Conservation (phyloP, 1,284 basidiomycete species). For the Mycena citricolor region DNA sequence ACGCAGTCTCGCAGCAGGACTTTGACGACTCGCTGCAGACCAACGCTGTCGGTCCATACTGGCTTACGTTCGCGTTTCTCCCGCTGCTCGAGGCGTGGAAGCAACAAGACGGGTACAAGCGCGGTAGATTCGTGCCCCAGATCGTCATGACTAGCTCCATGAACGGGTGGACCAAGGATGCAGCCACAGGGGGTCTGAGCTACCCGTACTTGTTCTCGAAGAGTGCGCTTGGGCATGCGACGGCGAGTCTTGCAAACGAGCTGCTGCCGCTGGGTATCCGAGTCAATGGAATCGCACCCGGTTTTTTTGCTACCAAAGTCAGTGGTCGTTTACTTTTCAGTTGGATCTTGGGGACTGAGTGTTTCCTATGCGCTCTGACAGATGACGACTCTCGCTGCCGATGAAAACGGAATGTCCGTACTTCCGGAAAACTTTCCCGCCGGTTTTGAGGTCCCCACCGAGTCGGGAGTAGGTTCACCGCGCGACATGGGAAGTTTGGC, state of each 20-base stretch:
- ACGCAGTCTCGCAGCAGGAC: constrained; percentile 37
- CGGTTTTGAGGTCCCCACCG: constrained; percentile 37
- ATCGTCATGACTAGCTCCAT: constrained; percentile 53
- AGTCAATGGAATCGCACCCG: constrained; percentile 58
- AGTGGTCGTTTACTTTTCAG: neutral
- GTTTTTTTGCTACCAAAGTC: no score
- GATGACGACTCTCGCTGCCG: constrained; percentile 30
- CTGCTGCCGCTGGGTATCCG: constrained; percentile 51
- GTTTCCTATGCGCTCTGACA: constrained; percentile 19
- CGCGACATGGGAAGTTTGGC: constrained; percentile 47
- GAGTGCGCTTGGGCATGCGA: constrained; percentile 50
- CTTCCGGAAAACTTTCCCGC: constrained; percentile 25
- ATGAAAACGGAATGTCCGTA: constrained; percentile 35
- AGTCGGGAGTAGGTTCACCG: constrained; percentile 37
- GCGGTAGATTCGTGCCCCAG: constrained; percentile 45
- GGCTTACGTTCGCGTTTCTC: constrained; percentile 52
- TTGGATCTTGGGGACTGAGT: neutral
- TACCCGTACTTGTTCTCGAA: constrained; percentile 53
- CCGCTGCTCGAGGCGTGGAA: constrained; percentile 52
- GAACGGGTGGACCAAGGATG: constrained; percentile 57
- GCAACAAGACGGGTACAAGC: constrained; percentile 21
- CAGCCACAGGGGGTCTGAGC: constrained; percentile 38
- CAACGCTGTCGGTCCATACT: constrained; percentile 49
- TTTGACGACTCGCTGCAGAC: constrained; percentile 41
- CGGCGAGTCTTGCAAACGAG: constrained; percentile 49